A percentile compares a stretch with the other conserved stretches of the same genome.
These are phyloP conservation scores for Cardiospermum halicacabum DNA, from an alignment of 345 rosid genomes.

Conservation along the genomic window DNA sequence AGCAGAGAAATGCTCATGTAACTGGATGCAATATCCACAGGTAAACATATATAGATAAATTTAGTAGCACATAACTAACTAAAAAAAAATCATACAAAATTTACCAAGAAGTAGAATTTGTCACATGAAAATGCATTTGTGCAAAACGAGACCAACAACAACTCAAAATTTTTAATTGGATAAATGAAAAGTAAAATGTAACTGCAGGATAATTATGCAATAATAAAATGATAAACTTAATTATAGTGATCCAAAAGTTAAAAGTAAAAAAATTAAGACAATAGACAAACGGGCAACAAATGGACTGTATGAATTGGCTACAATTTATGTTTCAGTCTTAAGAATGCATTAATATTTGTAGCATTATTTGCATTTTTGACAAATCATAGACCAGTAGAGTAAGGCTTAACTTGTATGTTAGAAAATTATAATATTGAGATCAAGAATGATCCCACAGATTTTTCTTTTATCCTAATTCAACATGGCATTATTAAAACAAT, in stretches of 20 bases:
- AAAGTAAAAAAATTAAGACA: neutral
- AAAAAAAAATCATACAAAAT: neutral
- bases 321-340: neutral
- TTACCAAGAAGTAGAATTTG: slow-evolving; percentile 1
- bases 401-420: neutral
- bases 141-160: neutral
- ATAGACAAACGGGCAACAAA: neutral
- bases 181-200: neutral
- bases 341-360: neutral
- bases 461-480: neutral
- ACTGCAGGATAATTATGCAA: no score
- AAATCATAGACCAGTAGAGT: neutral
- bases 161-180: neutral
- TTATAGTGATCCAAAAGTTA: no score
- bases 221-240: no score
- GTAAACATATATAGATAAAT: neutral
- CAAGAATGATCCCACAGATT: neutral
- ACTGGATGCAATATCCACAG: neutral
- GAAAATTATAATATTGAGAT: neutral
- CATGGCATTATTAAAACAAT: no score
- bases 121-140: neutral
- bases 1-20: neutral
- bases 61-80: neutral
- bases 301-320: slow-evolving; percentile 2
- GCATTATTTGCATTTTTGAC: neutral